Conservation (phyloP, 2,329 filamentous ascomycete species). For the Aureobasidium sp. region DNA sequence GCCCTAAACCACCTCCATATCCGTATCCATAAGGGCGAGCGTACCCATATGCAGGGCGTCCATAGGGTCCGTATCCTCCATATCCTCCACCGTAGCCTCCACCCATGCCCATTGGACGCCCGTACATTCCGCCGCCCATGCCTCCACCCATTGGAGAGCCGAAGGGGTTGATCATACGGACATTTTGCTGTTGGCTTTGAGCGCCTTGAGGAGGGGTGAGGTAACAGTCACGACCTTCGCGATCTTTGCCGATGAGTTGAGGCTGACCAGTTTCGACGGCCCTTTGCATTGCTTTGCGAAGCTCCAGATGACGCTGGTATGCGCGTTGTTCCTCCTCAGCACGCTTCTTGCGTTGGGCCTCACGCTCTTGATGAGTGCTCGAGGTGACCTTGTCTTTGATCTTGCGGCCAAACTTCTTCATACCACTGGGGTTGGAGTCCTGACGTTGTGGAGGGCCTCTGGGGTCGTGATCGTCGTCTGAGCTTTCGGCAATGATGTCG, state of each 20-base stretch:
- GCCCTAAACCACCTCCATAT: slow-evolving; percentile 37
- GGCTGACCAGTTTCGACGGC: slow-evolving; percentile 48
- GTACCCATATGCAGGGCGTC: slow-evolving; percentile 41
- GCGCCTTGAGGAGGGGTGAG: slow-evolving; percentile 44
- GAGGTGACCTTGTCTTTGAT: slow-evolving; percentile 52
- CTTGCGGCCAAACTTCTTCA: slow-evolving; percentile 40
- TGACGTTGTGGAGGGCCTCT: slow-evolving; percentile 10
- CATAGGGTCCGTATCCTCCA: slow-evolving; percentile 35
- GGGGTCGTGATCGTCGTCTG: slow-evolving; percentile 32
- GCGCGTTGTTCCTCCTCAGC: slow-evolving; percentile 42
- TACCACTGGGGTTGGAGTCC: slow-evolving; percentile 22
- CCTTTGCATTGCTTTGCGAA: slow-evolving; percentile 42
- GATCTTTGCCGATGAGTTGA: slow-evolving; percentile 46
- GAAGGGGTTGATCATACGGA: slow-evolving; percentile 1
- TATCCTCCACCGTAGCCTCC: slow-evolving; percentile 17
- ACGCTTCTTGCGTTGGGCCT: slow-evolving; percentile 35
- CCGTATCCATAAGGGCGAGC: slow-evolving; percentile 31
- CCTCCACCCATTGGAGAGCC: slow-evolving; percentile 7
- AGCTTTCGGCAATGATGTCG: slow-evolving; percentile 38
- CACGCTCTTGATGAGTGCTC: slow-evolving; percentile 48
- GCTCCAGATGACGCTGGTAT: slow-evolving; percentile 43
- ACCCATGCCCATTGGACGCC: slow-evolving; percentile 17
- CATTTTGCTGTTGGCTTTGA: slow-evolving; percentile 12
- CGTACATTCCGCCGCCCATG: background rate
- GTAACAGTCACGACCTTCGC: slow-evolving; percentile 46